phyloP scores from a whole-genome alignment of 495 filamentous ascomycete genomes.

The Zalerion maritima region DNA sequence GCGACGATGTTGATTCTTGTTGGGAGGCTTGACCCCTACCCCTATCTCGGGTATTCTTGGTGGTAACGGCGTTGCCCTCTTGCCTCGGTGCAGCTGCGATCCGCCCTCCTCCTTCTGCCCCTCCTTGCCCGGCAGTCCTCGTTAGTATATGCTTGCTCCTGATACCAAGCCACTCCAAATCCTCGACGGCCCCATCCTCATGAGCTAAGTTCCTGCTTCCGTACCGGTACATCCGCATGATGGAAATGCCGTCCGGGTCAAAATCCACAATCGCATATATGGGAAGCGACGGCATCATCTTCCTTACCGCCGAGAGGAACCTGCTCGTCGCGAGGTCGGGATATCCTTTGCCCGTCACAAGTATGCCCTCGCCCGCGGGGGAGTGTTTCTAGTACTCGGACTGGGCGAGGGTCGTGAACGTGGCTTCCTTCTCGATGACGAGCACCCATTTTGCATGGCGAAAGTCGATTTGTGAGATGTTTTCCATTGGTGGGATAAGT shows the following conservation, averaged over 20 bases:
- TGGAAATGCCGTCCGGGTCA: constrained; percentile 76
- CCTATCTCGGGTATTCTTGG: too few relatives aligned
- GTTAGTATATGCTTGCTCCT: constrained; percentile 40
- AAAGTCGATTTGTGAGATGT: constrained; percentile 40
- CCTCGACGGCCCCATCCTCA: constrained; percentile 45
- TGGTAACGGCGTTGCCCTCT: too few relatives aligned
- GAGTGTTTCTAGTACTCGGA: constrained; percentile 11
- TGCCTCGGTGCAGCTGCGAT: too few relatives aligned
- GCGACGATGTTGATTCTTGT: too few relatives aligned
- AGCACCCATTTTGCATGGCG: constrained; percentile 52
- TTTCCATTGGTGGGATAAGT: constrained; percentile 46
- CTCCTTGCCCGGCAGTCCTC: constrained; percentile 8
- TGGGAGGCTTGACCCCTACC: too few relatives aligned
- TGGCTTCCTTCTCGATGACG: constrained; percentile 79
- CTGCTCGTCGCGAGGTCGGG: constrained; percentile 70
- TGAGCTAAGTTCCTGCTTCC: constrained; percentile 63
- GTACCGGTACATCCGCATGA: constrained; percentile 75
- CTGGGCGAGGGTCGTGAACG: constrained; percentile 10
- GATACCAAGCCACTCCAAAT: constrained; percentile 62
- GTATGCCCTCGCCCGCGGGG: constrained; percentile 10
- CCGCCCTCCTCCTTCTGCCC: constrained; percentile 8
- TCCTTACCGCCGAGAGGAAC: constrained; percentile 42
- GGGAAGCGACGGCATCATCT: constrained; percentile 19
- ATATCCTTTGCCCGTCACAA: constrained; percentile 64
- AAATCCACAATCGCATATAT: constrained; percentile 67